Conservation (phyloP, 371 early-diverging fungal species). For the Actinomortierella wolfii region DNA sequence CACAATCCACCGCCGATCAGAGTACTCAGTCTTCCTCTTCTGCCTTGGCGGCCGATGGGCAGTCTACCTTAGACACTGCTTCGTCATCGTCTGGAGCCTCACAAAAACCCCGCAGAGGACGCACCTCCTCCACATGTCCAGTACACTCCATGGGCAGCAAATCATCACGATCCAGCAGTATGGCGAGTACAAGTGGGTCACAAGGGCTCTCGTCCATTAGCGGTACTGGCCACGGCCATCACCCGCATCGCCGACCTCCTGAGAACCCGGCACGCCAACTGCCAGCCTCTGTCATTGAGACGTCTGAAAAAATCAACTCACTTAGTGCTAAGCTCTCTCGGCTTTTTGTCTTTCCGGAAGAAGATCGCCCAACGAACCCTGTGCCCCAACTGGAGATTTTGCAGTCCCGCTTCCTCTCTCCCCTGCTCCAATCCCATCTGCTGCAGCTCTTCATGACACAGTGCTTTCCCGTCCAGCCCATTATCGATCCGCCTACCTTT, state of each 20-base stretch:
- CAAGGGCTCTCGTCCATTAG: constrained; percentile 2
- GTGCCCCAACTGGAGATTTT: constrained; percentile 41
- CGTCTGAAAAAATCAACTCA: constrained; percentile 45
- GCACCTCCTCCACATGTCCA: not conserved
- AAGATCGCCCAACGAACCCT: constrained; percentile 11
- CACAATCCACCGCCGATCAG: constrained; percentile 6
- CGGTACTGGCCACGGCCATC: constrained; percentile 31
- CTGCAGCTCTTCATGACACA: constrained; percentile 42
- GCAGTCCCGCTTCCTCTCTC: constrained; percentile 40
- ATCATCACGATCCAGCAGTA: too few relatives aligned
- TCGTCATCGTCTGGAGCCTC: constrained; percentile 4
- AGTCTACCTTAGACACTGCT: not conserved
- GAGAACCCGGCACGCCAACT: constrained; percentile 20
- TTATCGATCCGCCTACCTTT: constrained; percentile 43
- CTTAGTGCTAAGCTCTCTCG: constrained; percentile 46
- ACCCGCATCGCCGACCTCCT: constrained; percentile 16
- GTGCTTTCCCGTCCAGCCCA: constrained; percentile 38
- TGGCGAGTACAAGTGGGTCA: not conserved
- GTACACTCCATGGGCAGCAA: not conserved
- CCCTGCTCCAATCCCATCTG: constrained; percentile 41
- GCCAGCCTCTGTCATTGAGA: constrained; percentile 45
- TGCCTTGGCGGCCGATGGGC: not conserved
- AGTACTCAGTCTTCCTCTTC: not conserved
- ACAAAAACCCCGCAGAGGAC: constrained; percentile 1
- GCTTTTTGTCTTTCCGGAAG: constrained; percentile 42